phyloP scores from a whole-genome alignment of 371 early-diverging fungal genomes.

The Vairimorpha apis region DNA sequence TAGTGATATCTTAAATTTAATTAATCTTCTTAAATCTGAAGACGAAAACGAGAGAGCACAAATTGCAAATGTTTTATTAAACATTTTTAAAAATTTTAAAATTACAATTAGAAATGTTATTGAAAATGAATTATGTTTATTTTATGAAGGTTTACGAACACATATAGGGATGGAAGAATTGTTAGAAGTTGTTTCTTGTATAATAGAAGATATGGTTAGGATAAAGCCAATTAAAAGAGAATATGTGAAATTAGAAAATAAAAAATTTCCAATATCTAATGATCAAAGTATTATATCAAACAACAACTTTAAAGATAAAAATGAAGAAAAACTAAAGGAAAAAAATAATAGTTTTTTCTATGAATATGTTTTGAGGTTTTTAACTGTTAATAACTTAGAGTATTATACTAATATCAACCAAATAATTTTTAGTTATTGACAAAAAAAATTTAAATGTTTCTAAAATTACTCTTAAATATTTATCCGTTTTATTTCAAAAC shows the following conservation, averaged over 20 bases:
- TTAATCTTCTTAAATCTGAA: conserved; percentile 2
- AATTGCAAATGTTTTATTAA: background rate
- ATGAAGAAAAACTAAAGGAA: too few species aligned
- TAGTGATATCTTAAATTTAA: background rate
- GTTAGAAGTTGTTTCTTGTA: background rate
- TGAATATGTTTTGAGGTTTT: background rate
- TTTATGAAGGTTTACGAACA: background rate
- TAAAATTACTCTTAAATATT: conserved; percentile 1
- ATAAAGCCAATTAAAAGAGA: too few species aligned
- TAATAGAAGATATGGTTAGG: background rate
- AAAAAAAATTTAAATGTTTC: background rate
- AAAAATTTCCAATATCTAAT: too few species aligned
- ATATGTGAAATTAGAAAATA: too few species aligned
- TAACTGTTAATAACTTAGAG: background rate
- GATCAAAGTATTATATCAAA: background rate
- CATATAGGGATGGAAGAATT: conserved; percentile 9
- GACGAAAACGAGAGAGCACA: conserved; percentile 4
- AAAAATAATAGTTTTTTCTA: background rate
- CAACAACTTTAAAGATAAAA: too few species aligned
- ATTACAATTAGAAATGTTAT: background rate
- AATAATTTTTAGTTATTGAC: background rate
- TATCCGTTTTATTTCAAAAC: background rate
- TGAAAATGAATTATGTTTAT: conserved; percentile 5
- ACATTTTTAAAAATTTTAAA: background rate
- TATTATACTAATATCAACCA: background rate